Conservation (phyloP, 2,329 filamentous ascomycete species). For the Pseudocercospora eumusae region DNA sequence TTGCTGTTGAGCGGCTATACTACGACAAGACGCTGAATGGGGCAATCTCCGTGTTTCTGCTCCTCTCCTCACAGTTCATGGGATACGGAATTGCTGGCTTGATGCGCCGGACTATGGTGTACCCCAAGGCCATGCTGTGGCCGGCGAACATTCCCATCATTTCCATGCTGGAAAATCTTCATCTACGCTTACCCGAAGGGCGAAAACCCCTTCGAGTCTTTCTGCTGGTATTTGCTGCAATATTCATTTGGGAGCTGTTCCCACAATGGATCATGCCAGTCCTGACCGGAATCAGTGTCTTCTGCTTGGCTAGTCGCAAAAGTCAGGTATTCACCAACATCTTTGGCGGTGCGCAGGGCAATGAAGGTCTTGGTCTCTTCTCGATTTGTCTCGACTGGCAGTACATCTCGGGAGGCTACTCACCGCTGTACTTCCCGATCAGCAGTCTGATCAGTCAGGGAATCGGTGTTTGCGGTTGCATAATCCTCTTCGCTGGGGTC, state of each 20-base stretch:
- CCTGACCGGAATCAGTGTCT: constrained; percentile 46
- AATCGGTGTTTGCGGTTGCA: neutral
- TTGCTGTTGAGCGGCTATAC: constrained; percentile 42
- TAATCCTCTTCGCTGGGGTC: constrained; percentile 38
- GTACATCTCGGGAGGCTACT: constrained; percentile 41
- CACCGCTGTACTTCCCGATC: constrained; percentile 9
- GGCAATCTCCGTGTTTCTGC: constrained; percentile 48
- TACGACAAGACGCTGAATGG: constrained; percentile 47
- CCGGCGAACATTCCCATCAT: constrained; percentile 43
- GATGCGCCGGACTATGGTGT: constrained; percentile 49
- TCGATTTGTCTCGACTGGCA: constrained; percentile 49
- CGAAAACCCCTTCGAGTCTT: constrained; percentile 46
- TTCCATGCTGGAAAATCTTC: constrained; percentile 46
- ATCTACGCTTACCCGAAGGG: constrained; percentile 26
- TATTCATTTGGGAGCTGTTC: constrained; percentile 53
- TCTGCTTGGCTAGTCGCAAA: constrained; percentile 50
- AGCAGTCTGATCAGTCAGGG: constrained; percentile 7
- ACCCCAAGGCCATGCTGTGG: constrained; percentile 54
- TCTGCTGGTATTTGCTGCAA: constrained; percentile 42
- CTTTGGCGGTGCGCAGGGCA: constrained; percentile 53
- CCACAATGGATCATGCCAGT: constrained; percentile 52
- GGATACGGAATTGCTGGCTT: constrained; percentile 55
- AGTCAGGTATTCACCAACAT: constrained; percentile 51
- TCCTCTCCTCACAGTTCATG: constrained; percentile 53
- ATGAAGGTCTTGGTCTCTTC: constrained; percentile 50